Percentiles rank a stretch among this genome's conserved stretches.
These are phyloP conservation scores for Boletus speciosus DNA, from an alignment of 768 basidiomycete genomes.

Conservation along the genomic window DNA sequence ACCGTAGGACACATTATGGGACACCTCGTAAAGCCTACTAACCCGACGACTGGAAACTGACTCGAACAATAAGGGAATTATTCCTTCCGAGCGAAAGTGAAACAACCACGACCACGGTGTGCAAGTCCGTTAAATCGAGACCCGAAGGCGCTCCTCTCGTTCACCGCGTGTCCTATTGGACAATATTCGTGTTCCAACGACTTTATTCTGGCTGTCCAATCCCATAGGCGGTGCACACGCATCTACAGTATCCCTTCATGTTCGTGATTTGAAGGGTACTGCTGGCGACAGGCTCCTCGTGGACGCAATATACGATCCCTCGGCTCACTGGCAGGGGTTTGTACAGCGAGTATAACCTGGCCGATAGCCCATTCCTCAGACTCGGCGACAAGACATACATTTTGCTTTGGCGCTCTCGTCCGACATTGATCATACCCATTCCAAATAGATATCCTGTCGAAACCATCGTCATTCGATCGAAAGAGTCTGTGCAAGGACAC, in stretches of 20 bases:
- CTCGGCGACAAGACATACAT: slow-evolving; percentile 9
- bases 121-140: slow-evolving; percentile 35
- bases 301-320: slow-evolving; percentile 32
- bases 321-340: slow-evolving; percentile 46
- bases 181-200: slow-evolving; percentile 15
- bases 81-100: slow-evolving; percentile 18
- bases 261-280: slow-evolving; percentile 33
- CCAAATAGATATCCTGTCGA: slow-evolving; percentile 47
- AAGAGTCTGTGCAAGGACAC: slow-evolving; percentile 10
- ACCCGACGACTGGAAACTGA: too few species aligned
- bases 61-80: slow-evolving; percentile 47
- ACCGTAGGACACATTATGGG: too few species aligned
- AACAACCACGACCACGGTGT: slow-evolving; percentile 11
- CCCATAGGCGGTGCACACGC: slow-evolving; percentile 57
- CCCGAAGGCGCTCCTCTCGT: slow-evolving; percentile 46
- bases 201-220: slow-evolving; percentile 54
- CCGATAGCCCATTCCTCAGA: slow-evolving; percentile 39
- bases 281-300: slow-evolving; percentile 32
- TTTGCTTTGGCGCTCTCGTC: slow-evolving; percentile 51
- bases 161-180: slow-evolving; percentile 50
- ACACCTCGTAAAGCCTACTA: too few species aligned
- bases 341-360: slow-evolving; percentile 50
- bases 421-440: slow-evolving; percentile 37
- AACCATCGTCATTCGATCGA: slow-evolving; percentile 48
- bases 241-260: slow-evolving; percentile 50